Evolutionary conservation across 352 stramenopile genomes (phyloP), one percentile per base, ranked within the genome.

Genomic region (Pythium apleroticum): DNA sequence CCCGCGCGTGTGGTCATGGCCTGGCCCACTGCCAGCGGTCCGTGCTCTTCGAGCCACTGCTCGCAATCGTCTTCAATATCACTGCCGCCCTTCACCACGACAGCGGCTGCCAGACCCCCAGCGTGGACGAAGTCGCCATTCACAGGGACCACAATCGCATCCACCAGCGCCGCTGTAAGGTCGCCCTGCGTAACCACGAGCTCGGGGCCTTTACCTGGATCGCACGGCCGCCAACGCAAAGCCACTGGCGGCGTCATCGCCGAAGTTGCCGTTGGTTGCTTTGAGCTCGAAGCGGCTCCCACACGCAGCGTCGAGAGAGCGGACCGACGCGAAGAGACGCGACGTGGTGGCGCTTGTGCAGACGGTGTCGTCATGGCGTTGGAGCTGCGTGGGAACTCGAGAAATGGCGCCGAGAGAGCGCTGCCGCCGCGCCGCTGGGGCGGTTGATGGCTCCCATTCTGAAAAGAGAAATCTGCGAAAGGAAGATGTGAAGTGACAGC

Each of bases 91-190:
- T 54, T 69, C 11, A 52, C 57, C 0, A 69, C 59, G 66, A 84
- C 81, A 0, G 75, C 73, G 19, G 27, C 63, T n/a, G 77, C 75
- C 15, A 80, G 48, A 10, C 75, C 75, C 3, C 75, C 75, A 8
- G 58, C 73, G 33, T 86, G 77, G 50, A 57, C 20, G 1, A 84
- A 55, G 11, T 37, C 27, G 0, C 24, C 56, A 39, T 84, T 82
- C 14, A 75, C 71, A 0, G 77, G 61, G 39, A 82, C 84, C 11
- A 86, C 75, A 54, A 86, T 81, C 25, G 71, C 75, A 49, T 81
- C 77, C 6, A 68, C 63, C 1, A 28, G 60, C 37, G 66, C 75
- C 1, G 24, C 25, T 1, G 77, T 86, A 12, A 86, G 52, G 43
- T 86, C 75, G 20, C 77, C 75, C 63, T 80, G 57, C 50, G 68